Percentiles rank a stretch among this genome's conserved stretches.
phyloP scores from a whole-genome alignment of 331 rosid genomes.

The Rosa hybrid region DNA sequence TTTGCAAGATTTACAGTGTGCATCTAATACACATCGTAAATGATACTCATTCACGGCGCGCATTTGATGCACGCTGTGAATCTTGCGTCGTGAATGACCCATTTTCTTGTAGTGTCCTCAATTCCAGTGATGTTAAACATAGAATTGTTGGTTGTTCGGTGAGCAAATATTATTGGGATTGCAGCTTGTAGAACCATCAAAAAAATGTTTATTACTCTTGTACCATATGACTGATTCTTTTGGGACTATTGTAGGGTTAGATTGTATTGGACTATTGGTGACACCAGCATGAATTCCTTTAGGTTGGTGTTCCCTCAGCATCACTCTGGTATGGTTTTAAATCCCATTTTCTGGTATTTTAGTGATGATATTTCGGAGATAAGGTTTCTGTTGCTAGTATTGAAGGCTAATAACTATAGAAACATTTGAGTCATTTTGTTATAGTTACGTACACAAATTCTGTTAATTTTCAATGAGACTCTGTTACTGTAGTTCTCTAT shows the following conservation, averaged over 20 bases:
- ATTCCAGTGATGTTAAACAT: constrained; percentile 28
- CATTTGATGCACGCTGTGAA: too few species aligned
- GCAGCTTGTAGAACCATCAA: constrained; percentile 51
- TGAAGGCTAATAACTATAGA: constrained; percentile 25
- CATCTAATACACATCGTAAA: too few species aligned
- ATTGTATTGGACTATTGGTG: constrained; percentile 77
- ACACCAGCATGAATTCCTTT: constrained; percentile 80
- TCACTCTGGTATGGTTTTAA: constrained; percentile 93
- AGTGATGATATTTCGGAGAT: constrained; percentile 50
- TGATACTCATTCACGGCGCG: too few species aligned
- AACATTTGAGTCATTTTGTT: constrained; percentile 18
- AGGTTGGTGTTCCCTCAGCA: constrained; percentile 92
- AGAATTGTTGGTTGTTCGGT: constrained; percentile 18
- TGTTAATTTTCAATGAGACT: background rate
- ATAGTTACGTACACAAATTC: background rate
- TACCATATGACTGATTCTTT: constrained; percentile 72
- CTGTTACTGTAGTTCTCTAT: background rate
- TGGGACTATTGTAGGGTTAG: constrained; percentile 93
- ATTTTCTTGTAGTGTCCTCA: too few species aligned
- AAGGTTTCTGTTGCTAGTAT: constrained; percentile 36
- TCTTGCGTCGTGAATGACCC: too few species aligned
- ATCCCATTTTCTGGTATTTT: constrained; percentile 58
- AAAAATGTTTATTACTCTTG: constrained; percentile 47
- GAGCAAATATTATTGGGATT: constrained; percentile 51
- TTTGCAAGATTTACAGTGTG: too few species aligned